Evolutionary conservation across 148 eudicot genomes (phyloP).

Genomic region (Amaranthus palmeri): DNA sequence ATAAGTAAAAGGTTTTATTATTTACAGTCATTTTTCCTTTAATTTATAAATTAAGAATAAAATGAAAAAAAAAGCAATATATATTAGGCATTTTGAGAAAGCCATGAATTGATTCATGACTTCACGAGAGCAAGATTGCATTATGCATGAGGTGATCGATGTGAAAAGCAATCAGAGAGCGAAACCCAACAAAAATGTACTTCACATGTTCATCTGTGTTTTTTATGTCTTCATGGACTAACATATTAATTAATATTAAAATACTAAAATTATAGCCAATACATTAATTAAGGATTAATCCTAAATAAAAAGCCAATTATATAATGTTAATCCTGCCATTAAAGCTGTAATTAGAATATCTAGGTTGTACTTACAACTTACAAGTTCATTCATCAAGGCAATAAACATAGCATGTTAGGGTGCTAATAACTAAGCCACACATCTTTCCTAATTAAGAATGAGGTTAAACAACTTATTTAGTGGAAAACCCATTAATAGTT

Average conservation of each 20-base stretch:
- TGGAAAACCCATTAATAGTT: conserved; percentile 15
- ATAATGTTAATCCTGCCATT: background rate
- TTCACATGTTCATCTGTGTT: background rate
- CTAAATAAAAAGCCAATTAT: background rate
- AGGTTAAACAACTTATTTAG: conserved; percentile 23
- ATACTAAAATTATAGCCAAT: conserved; percentile 11
- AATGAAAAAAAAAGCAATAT: background rate
- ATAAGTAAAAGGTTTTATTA: too few relatives aligned
- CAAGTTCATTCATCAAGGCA: conserved; percentile 27
- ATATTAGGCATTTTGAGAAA: background rate
- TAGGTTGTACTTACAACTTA: conserved; percentile 27
- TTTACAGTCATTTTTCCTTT: too few relatives aligned
- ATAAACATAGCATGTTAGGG: conserved; percentile 41
- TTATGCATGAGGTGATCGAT: conserved; percentile 5
- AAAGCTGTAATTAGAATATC: conserved; percentile 29
- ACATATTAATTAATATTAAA: background rate
- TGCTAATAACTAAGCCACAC: conserved; percentile 24
- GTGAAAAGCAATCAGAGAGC: conserved; percentile 9
- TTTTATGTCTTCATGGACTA: background rate
- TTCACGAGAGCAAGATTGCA: background rate
- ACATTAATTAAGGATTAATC: background rate
- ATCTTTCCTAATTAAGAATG: conserved; percentile 30
- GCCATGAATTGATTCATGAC: background rate
- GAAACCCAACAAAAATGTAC: conserved; percentile 7
- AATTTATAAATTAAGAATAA: too few relatives aligned